Conservation (phyloP, 305 asterid species). For the Solanum aculeatissimum region DNA sequence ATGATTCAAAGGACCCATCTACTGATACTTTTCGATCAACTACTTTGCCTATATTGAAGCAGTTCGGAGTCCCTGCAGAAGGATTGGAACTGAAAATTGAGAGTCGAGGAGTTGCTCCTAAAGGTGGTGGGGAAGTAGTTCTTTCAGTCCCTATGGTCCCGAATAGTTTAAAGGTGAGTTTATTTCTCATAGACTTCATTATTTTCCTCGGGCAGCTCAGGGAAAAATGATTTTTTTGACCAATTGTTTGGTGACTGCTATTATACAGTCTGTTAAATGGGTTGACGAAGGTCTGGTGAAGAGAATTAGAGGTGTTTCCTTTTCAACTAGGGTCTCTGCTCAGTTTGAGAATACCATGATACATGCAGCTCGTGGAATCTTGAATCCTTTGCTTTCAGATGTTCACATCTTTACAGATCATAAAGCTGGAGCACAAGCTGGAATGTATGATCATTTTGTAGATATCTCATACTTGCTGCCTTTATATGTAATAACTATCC, state of each 20-base stretch:
- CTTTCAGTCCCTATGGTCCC: slow-evolving; percentile 63
- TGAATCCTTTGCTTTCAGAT: slow-evolving; percentile 68
- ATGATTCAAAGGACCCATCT: slow-evolving; percentile 82
- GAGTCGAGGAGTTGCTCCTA: slow-evolving; percentile 83
- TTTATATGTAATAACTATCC: not conserved
- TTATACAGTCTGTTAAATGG: slow-evolving; percentile 65
- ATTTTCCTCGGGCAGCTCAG: not conserved
- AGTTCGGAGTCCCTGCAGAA: slow-evolving; percentile 73
- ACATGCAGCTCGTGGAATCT: slow-evolving; percentile 85
- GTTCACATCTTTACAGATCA: slow-evolving; percentile 86
- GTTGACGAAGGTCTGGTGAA: slow-evolving; percentile 92
- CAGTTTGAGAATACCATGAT: slow-evolving; percentile 75
- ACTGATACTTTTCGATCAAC: slow-evolving; percentile 75
- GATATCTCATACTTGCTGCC: not conserved
- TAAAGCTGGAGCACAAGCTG: slow-evolving; percentile 67
- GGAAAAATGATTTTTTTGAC: not conserved
- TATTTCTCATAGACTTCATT: not conserved
- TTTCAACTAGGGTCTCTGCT: slow-evolving; percentile 73
- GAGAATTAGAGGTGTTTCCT: slow-evolving; percentile 77
- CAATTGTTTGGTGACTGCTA: not conserved
- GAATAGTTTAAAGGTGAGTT: slow-evolving; percentile 49
- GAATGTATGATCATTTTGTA: slow-evolving; percentile 43
- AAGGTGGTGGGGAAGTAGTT: slow-evolving; percentile 80
- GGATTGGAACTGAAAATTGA: slow-evolving; percentile 61
- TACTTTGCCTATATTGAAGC: slow-evolving; percentile 60